phyloP scores from a whole-genome alignment of 352 stramenopile species.

The Globisporangium nodosum region DNA sequence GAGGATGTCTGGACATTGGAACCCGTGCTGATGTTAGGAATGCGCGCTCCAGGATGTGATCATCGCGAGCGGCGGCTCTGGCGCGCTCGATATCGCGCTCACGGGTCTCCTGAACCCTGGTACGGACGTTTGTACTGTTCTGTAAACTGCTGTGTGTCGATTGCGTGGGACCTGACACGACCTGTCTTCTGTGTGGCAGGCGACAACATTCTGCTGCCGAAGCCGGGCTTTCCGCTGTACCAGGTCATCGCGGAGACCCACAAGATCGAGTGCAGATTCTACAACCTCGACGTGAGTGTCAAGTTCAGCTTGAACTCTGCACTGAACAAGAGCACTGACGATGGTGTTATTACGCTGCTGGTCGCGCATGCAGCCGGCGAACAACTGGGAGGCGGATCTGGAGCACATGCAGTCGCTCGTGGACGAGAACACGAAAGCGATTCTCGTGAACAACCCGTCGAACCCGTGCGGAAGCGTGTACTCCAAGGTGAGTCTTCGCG shows the following conservation, averaged over 20 bases:
- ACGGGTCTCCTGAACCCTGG: slow-evolving; percentile 85
- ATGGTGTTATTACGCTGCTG: neutral
- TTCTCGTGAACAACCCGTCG: slow-evolving; percentile 94
- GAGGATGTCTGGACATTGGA: neutral
- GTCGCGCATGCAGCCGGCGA: slow-evolving; percentile 43
- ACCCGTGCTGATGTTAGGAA: neutral
- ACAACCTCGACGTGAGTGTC: slow-evolving; percentile 65
- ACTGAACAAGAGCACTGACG: neutral
- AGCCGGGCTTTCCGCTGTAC: slow-evolving; percentile 94
- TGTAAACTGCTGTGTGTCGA: too few relatives aligned
- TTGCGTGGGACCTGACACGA: neutral
- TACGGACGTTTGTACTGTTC: neutral
- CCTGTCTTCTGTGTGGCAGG: slow-evolving; percentile 10
- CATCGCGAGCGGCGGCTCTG: slow-evolving; percentile 91
- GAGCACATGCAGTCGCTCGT: slow-evolving; percentile 88
- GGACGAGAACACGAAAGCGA: slow-evolving; percentile 82
- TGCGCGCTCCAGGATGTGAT: slow-evolving; percentile 77
- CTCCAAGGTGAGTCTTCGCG: slow-evolving; percentile 44
- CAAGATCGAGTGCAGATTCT: slow-evolving; percentile 90
- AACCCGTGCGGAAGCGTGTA: slow-evolving; percentile 96
- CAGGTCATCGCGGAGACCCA: slow-evolving; percentile 91
- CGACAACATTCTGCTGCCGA: slow-evolving; percentile 91
- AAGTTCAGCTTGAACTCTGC: neutral
- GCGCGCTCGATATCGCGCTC: slow-evolving; percentile 91
- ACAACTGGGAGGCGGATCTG: slow-evolving; percentile 92